Evolutionary conservation across 2,329 filamentous ascomycete genomes (phyloP), one percentile per base, ranked within the genome.

Genomic region (Epicoccum nigrum): DNA sequence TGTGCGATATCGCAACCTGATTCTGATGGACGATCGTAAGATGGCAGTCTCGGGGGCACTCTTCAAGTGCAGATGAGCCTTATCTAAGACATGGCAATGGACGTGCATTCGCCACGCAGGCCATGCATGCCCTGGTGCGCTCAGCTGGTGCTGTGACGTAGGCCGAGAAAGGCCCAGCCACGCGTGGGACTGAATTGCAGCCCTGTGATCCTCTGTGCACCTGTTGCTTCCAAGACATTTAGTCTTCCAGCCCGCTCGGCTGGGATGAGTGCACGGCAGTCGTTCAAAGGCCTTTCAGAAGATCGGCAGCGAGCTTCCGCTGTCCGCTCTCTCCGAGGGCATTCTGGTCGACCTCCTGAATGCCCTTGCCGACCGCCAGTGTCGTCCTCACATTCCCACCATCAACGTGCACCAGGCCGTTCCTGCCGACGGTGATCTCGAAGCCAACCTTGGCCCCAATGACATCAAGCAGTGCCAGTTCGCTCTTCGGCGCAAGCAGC

Each of bases 361-460:
- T 77, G 34, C 90, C 89, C 61, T 84, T 85, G 1, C 92, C 93
- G 48, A 97, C 89, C 1, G 85, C 82, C 55, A 96, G 77, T 7
- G 92, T 87, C 25, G 85, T 86, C 75, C 83, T 88, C 30, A 87
- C 77, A 55, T 80, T 88, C 21, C 88, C 89, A 60, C 88, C 92
- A 67, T 93, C 87, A 12, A 97, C 89, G 92, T 94, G 97, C 17
- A 97, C 83, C 71, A 85, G 87, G 32, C 94, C 94, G 73, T 99
- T 99, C 67, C 91, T 85, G 15, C 94, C 94, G 7, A 96, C 89
- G 0, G 93, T 93, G 53, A 95, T 89, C 79, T 99, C 94, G 71
- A 97, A 99, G 16, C 89, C 86, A 12, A 96, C 75, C 45, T 90
- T 93, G 51, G 86, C 86, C 3, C 87, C 92, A 12, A 97, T 76